phyloP scores from a whole-genome alignment of 2,329 filamentous ascomycete species.

The Tolypocladium tropicale region DNA sequence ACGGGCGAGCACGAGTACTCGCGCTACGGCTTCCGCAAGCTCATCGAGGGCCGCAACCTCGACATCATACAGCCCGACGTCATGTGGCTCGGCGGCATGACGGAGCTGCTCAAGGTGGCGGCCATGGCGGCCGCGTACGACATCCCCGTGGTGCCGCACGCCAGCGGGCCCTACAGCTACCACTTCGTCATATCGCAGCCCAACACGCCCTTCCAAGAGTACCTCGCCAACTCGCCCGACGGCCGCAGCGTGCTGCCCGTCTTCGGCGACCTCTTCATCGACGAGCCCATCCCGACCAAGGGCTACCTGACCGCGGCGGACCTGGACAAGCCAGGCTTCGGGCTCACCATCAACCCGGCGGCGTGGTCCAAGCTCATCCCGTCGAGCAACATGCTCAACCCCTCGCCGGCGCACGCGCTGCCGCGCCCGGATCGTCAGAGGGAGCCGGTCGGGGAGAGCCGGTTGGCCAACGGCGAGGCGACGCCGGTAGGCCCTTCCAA shows the following conservation, averaged over 20 bases:
- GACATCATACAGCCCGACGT: conserved; percentile 94
- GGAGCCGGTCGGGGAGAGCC: conserved; percentile 13
- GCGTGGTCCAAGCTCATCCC: conserved; percentile 63
- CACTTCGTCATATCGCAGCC: conserved; percentile 91
- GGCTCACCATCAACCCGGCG: conserved; percentile 73
- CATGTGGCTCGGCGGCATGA: conserved; percentile 94
- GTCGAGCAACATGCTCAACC: conserved; percentile 61
- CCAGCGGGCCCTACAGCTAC: conserved; percentile 88
- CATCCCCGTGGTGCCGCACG: conserved; percentile 90
- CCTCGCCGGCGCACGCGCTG: conserved; percentile 42
- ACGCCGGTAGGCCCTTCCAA: not conserved
- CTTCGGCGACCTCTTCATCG: conserved; percentile 81
- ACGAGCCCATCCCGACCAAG: conserved; percentile 79
- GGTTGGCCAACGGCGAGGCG: not conserved
- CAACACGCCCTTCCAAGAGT: conserved; percentile 93
- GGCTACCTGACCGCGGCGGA: conserved; percentile 72
- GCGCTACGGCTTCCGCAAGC: conserved; percentile 86
- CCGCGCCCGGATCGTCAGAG: conserved; percentile 4
- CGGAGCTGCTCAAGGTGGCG: conserved; percentile 80
- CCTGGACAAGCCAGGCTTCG: conserved; percentile 84
- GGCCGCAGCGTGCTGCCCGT: conserved; percentile 84
- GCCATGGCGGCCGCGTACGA: conserved; percentile 89
- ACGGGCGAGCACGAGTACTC: conserved; percentile 96
- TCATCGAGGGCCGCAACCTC: conserved; percentile 82
- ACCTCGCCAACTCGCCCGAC: conserved; percentile 85